Percentiles rank a stretch among this genome's conserved stretches.
phyloP scores from a whole-genome alignment of 2,329 filamentous ascomycete species.

The Aaosphaeria pasadenensis region DNA sequence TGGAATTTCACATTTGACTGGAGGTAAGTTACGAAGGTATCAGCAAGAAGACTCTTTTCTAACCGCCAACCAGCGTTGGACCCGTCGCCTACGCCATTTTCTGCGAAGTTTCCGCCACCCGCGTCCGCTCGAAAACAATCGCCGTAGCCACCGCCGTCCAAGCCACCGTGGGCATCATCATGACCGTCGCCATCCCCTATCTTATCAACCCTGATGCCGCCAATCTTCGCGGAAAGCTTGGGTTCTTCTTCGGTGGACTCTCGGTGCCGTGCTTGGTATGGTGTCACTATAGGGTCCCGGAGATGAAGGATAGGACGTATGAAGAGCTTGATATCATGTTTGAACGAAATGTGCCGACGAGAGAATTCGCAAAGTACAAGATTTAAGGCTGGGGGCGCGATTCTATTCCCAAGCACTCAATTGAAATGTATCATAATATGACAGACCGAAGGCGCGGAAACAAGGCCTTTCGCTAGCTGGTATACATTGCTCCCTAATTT shows the following conservation, averaged over 20 bases:
- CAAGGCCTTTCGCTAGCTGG: too few relatives aligned
- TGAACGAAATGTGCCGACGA: slow-evolving; percentile 31
- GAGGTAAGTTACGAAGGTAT: slow-evolving; percentile 8
- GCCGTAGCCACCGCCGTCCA: slow-evolving; percentile 61
- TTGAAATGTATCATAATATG: too few relatives aligned
- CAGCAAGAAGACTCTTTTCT: background rate
- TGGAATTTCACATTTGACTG: slow-evolving; percentile 69
- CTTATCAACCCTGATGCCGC: slow-evolving; percentile 42
- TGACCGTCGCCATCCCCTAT: slow-evolving; percentile 41
- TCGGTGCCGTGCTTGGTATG: slow-evolving; percentile 32
- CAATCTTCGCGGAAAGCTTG: slow-evolving; percentile 40
- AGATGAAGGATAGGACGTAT: slow-evolving; percentile 41
- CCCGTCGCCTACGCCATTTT: slow-evolving; percentile 87
- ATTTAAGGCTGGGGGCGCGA: slow-evolving; percentile 2
- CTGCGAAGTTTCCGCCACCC: slow-evolving; percentile 73
- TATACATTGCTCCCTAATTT: too few relatives aligned
- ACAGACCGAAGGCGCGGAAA: too few relatives aligned
- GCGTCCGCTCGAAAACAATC: slow-evolving; percentile 84
- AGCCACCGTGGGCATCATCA: slow-evolving; percentile 38
- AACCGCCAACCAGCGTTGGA: slow-evolving; percentile 61
- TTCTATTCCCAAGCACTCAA: too few relatives aligned
- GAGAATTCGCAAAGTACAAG: slow-evolving; percentile 26
- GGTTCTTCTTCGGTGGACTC: slow-evolving; percentile 41
- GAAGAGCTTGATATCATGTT: slow-evolving; percentile 46
- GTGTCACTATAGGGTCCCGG: slow-evolving; percentile 39